Evolutionary conservation across 371 early-diverging fungal genomes (phyloP).

Genomic region (Mucor velutinosus): DNA sequence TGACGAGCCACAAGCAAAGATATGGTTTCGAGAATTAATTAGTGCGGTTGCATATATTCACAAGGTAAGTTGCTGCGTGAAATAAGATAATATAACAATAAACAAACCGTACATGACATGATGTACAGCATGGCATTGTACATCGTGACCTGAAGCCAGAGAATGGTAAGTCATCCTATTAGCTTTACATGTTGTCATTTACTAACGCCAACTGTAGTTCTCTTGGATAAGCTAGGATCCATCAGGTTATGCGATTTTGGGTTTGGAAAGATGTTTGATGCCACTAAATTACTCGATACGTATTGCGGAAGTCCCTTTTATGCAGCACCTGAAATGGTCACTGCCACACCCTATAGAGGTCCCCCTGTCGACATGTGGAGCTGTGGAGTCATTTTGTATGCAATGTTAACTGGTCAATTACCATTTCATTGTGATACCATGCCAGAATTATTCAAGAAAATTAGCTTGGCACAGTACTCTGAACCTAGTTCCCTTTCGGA

Average conservation of each 20-base stretch:
- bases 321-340: constrained; percentile 85
- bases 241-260: constrained; percentile 94
- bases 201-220: constrained; percentile 35
- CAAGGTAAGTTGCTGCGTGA: constrained; percentile 25
- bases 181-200: not conserved
- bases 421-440: constrained; percentile 82
- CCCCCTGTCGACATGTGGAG: constrained; percentile 82
- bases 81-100: not conserved
- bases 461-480: constrained; percentile 58
- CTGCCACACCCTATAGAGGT: constrained; percentile 70
- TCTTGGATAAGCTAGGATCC: constrained; percentile 71
- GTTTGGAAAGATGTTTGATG: constrained; percentile 80
- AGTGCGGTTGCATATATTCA: constrained; percentile 92
- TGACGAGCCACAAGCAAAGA: constrained; percentile 82
- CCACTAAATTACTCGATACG: constrained; percentile 79
- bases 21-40: constrained; percentile 94
- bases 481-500: constrained; percentile 49
- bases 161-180: constrained; percentile 54
- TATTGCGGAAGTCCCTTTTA: constrained; percentile 95
- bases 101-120: not conserved
- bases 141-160: constrained; percentile 98
- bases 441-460: constrained; percentile 68
- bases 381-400: constrained; percentile 76
- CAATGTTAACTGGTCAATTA: constrained; percentile 72
- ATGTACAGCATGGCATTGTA: constrained; percentile 55